Percentiles rank a stretch among this genome's conserved stretches.
phyloP scores from a whole-genome alignment of 2,329 filamentous ascomycete genomes.

The Trichoderma brevicompactum region DNA sequence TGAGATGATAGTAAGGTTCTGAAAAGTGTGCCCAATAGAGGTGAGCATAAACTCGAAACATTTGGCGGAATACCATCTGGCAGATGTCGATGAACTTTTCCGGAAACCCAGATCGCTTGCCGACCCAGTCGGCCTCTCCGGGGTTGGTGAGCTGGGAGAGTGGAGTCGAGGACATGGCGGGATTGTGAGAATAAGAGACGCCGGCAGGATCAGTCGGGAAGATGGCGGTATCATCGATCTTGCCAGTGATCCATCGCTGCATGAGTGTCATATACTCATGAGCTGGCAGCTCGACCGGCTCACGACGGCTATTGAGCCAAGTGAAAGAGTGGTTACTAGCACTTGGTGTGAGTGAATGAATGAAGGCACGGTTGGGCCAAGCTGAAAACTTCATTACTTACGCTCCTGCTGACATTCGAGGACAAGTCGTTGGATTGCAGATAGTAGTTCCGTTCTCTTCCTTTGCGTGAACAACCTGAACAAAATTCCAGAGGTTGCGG shows the following conservation, averaged over 20 bases:
- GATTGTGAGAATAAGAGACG: conserved; percentile 67
- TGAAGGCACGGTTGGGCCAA: not conserved
- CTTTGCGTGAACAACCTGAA: conserved; percentile 84
- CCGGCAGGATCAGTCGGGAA: conserved; percentile 85
- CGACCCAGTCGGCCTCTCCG: conserved; percentile 76
- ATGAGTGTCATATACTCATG: conserved; percentile 94
- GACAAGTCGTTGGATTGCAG: conserved; percentile 83
- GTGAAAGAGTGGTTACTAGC: conserved; percentile 88
- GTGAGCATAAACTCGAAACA: conserved; percentile 98
- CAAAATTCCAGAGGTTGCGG: conserved; percentile 84
- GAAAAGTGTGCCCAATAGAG: conserved; percentile 96
- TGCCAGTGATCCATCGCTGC: conserved; percentile 95
- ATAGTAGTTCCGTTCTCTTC: conserved; percentile 77
- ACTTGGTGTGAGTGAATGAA: not conserved
- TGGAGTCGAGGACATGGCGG: conserved; percentile 61
- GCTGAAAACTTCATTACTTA: conserved; percentile 56
- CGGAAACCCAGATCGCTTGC: conserved; percentile 91
- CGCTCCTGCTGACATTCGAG: conserved; percentile 92
- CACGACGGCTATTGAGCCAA: conserved; percentile 86
- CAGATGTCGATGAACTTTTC: conserved; percentile 87
- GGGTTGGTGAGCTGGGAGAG: conserved; percentile 65
- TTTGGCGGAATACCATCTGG: conserved; percentile 93
- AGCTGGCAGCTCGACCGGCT: conserved; percentile 89
- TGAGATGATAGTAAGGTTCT: conserved; percentile 82
- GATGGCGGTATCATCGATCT: conserved; percentile 86